These are phyloP conservation scores for Corallochytrium limacisporum DNA, from an alignment of 78 protist species.

Conservation along the genomic window DNA sequence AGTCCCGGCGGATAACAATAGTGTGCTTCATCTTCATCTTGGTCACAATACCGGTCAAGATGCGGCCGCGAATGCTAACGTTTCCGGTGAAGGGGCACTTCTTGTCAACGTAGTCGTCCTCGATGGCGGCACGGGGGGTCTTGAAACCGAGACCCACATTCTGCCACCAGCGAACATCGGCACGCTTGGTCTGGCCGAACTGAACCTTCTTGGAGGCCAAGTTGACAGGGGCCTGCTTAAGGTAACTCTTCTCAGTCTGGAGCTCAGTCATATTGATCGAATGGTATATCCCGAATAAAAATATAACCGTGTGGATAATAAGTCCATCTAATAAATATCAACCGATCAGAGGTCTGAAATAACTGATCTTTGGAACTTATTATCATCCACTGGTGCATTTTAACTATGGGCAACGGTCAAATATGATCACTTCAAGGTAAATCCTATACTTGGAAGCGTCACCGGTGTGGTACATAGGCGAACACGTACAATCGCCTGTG, in stretches of 20 bases:
- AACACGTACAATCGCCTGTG: too few species aligned
- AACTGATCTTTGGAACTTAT: too few species aligned
- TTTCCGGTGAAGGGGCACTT: conserved; percentile 98
- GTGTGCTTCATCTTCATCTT: conserved; percentile 42
- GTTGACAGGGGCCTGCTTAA: conserved; percentile 75
- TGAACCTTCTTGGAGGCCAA: conserved; percentile 33
- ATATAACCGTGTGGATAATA: too few species aligned
- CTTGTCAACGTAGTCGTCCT: conserved; percentile 94
- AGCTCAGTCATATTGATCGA: conserved; percentile 9
- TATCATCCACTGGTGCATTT: too few species aligned
- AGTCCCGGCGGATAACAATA: conserved; percentile 88
- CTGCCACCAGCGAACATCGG: conserved; percentile 56
- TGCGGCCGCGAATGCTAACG: conserved; percentile 96
- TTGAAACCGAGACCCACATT: conserved; percentile 96
- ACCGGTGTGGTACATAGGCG: too few species aligned
- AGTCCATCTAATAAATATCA: too few species aligned
- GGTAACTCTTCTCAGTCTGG: conserved; percentile 87
- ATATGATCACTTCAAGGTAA: too few species aligned
- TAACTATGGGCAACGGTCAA: too few species aligned
- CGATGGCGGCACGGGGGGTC: conserved; percentile 78
- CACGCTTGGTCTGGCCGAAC: conserved; percentile 5
- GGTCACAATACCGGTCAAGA: conserved; percentile 78
- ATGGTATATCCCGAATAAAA: too few species aligned
- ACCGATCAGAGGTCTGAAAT: too few species aligned
- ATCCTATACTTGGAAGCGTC: too few species aligned